Evolutionary conservation across 768 basidiomycete species (phyloP), one percentile per base, ranked within the genome.

Genomic region (Russula sp.): DNA sequence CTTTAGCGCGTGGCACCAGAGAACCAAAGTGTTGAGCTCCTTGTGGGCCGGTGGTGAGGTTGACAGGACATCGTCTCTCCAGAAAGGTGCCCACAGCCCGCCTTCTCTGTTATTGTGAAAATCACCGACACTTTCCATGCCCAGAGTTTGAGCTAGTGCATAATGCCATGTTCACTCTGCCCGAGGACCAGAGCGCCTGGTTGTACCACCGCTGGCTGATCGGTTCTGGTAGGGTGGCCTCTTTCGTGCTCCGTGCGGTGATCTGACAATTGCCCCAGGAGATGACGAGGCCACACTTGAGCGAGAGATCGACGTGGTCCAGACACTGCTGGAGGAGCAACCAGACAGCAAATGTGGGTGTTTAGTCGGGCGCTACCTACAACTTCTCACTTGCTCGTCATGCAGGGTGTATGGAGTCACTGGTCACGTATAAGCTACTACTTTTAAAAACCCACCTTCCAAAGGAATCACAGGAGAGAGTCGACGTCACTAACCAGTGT

Each of bases 1-100:
- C 72, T 98, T 97, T 71, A 96, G 93, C 65, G 97, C 97, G 22
- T 99, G 97, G 97, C 97, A 99, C 73, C 94, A 97, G 67, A 84
- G 97, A 38, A 91, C 93, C 1, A 96, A 93, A 69, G 78, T 93
- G 8, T 77, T 90, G 34, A 70, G 78, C 0, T 79, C 78, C 3
- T 69, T 95, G 18, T 93, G 90, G 88, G 78, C 77, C 39, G 71
- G 71, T 35, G 83, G 81, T 18, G 75, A 79, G 64, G 69, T 82
- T 13, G 80, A 86, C 58, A 76, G 79, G 54, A 56, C 69, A 14
- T 77, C 80, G 68, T 83, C 82, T 39, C 83, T 83, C 67, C 85
- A 91, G 69, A 79, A 85, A 73, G 94, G 93, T 86, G 32, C 7
- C 45, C 34, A 67, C 52, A 79, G 61, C 7, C 13, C 54, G 13